Evolutionary conservation across 306 rosid genomes (phyloP).

Genomic region (Cucurbita maxima): DNA sequence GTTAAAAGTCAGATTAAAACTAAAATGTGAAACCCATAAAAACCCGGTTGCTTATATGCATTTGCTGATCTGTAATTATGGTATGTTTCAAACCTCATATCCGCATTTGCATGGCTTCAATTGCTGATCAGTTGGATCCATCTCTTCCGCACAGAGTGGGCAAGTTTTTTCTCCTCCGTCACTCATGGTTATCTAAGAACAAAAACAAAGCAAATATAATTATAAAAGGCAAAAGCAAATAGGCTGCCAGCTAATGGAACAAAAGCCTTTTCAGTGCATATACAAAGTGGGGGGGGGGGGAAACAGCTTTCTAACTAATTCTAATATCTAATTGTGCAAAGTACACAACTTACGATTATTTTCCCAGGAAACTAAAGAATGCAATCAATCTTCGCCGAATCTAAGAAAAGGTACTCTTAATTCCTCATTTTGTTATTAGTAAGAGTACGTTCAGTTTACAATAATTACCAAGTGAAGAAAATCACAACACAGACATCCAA

Average conservation of each 20-base stretch:
- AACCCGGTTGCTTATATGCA: neutral
- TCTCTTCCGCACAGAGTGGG: conserved; percentile 96
- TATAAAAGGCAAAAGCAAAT: neutral
- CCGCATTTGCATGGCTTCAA: conserved; percentile 97
- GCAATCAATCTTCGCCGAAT: neutral
- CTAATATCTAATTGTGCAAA: neutral
- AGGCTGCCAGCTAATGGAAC: neutral
- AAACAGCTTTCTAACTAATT: neutral
- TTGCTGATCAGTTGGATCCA: conserved; percentile 99
- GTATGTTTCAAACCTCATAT: conserved; percentile 43
- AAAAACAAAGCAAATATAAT: neutral
- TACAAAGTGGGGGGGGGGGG: neutral
- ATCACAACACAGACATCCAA: neutral
- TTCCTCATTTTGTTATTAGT: neutral
- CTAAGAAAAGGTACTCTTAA: neutral
- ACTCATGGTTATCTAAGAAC: conserved; percentile 60
- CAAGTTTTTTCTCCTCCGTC: conserved; percentile 92
- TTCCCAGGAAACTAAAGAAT: too few relatives aligned
- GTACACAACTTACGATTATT: neutral
- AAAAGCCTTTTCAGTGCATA: neutral
- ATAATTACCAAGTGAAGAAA: neutral
- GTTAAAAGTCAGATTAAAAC: neutral
- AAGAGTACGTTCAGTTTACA: neutral
- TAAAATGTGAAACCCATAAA: neutral
- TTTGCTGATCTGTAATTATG: neutral